phyloP scores from a whole-genome alignment of 2,329 filamentous ascomycete species.

The Cladosporium sphaerospermum region DNA sequence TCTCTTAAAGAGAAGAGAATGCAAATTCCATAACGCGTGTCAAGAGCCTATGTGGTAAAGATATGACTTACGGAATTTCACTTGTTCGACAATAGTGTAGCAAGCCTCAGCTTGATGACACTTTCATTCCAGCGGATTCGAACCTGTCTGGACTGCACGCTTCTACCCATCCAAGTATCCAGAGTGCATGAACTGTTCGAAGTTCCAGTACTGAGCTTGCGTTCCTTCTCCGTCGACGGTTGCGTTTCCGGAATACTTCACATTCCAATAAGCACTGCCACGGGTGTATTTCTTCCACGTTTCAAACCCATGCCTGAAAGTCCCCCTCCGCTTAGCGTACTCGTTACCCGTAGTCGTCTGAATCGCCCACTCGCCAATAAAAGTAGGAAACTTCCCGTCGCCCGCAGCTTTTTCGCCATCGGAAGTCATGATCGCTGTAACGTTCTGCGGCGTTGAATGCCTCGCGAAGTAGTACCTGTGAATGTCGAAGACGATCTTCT shows the following conservation, averaged over 20 bases:
- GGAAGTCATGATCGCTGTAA: constrained; percentile 15
- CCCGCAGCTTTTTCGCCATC: constrained; percentile 16
- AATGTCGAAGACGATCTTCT: constrained; percentile 23
- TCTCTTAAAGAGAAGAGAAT: too few species aligned
- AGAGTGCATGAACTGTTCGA: too few species aligned
- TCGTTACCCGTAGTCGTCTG: constrained; percentile 23
- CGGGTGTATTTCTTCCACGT: constrained; percentile 23
- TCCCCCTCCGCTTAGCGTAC: constrained; percentile 17
- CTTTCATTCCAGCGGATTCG: too few species aligned
- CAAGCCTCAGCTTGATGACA: too few species aligned
- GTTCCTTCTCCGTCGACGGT: not conserved
- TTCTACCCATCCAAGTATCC: too few species aligned
- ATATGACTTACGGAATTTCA: too few species aligned
- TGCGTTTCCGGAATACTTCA: constrained; percentile 13
- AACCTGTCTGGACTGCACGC: too few species aligned
- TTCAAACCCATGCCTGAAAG: constrained; percentile 13
- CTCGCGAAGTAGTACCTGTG: constrained; percentile 26
- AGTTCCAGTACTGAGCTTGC: not conserved
- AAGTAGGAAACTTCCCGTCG: constrained; percentile 20
- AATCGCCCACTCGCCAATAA: constrained; percentile 29
- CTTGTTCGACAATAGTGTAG: too few species aligned
- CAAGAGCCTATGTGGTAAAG: too few species aligned
- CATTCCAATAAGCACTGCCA: constrained; percentile 26
- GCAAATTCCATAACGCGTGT: too few species aligned
- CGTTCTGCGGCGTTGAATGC: constrained; percentile 13